Base-by-base conservation (phyloP, 306 rosid genomes). In the Mimosa pudica region DNA sequence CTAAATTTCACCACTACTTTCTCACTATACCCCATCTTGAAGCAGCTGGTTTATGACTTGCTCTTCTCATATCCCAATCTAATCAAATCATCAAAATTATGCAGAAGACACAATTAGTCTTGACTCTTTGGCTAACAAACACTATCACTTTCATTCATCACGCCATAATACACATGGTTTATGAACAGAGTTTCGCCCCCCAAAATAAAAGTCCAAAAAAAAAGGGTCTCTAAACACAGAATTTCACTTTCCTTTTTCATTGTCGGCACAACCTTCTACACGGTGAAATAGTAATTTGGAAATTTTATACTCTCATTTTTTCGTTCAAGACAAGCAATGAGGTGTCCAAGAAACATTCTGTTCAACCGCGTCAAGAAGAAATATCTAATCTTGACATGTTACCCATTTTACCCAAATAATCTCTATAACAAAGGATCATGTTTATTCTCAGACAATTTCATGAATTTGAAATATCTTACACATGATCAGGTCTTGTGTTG, bases 291-390 rank as follows among this genome's bases (percentile, higher is more conserved):
- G 54, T 57, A 4, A 5, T 38, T 3, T 58, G 68, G 7, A 49
- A 76, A 47, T 36, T 58, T 65, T 66, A 52, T 61, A 71, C 52
- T 65, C 42, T 68, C 17, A 38, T 38, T 49, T 77, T 58, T 62
- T 58, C 8, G 18, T 77, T 81, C 44, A 36, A 81, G 72, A 48
- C 72, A 85, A 70, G 58, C 42, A 35, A 20, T 51, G 73, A 46
- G 44, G 36, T 45, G 38, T 44, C 38, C 44, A 74, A 78, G 81
- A 10, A 42, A 73, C 65, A 32, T 58, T 57, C 4, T 41, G 74
- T 24, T 47, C 58, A 20, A 46, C 73, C 49, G 9, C 55, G 46
- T 49, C 49, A 24, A 30, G 8, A 38, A 52, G 44, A 46, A 11
- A 13, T 32, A 55, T 55, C 61, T 17, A 55, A n/a, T 55, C 7